Conservation (phyloP, 441 rosid genomes). For the Flueggea neowawraea region DNA sequence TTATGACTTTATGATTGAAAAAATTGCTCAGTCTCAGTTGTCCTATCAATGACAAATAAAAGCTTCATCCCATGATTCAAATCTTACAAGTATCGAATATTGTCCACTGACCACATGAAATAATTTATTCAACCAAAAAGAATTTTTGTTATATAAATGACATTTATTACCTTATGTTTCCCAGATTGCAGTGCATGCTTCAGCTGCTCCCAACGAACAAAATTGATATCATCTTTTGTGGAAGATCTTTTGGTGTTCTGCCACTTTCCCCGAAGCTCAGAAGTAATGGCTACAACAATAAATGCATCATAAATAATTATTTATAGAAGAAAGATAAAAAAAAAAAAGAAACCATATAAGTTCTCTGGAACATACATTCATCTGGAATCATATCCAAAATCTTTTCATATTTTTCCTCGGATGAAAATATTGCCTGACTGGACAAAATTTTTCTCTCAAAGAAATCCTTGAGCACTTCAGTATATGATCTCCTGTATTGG, state of each 20-base stretch:
- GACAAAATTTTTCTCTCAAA: conserved; percentile 74
- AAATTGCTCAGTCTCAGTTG: background rate
- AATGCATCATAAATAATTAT: conserved; percentile 2
- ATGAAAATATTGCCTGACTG: conserved; percentile 59
- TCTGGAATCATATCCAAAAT: conserved; percentile 88
- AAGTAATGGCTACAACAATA: conserved; percentile 54
- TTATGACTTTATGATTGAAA: background rate
- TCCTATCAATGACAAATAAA: background rate
- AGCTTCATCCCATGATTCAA: background rate
- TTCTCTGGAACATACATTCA: conserved; percentile 38
- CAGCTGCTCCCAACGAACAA: conserved; percentile 79
- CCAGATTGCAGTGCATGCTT: conserved; percentile 65
- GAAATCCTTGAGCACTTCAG: conserved; percentile 64
- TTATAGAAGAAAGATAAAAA: conserved; percentile 4
- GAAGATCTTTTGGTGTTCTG: conserved; percentile 55
- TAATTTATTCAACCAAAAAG: background rate
- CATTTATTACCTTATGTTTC: conserved; percentile 58
- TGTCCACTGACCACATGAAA: background rate
- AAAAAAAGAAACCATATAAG: background rate
- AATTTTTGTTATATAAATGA: background rate
- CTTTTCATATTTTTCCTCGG: conserved; percentile 84
- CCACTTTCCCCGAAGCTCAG: conserved; percentile 89
- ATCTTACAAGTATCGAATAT: background rate
- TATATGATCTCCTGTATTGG: conserved; percentile 77
- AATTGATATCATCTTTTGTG: conserved; percentile 63